These are phyloP conservation scores for Mortierella sp. DNA, from an alignment of 371 early-diverging fungal species.

Conservation along the genomic window DNA sequence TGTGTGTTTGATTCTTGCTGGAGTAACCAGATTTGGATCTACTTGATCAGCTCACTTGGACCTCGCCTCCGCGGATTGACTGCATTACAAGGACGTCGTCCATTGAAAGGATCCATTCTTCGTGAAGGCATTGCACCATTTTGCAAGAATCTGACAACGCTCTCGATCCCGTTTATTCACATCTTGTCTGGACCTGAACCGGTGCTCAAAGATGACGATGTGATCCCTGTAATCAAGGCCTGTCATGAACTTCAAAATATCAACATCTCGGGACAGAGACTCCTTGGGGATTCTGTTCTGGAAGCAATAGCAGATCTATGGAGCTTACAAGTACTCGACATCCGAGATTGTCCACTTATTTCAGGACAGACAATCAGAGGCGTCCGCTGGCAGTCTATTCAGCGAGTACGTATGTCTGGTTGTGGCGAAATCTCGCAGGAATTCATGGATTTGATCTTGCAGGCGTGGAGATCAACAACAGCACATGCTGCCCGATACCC, in stretches of 20 bases:
- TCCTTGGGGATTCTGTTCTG: constrained; percentile 40
- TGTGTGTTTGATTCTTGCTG: constrained; percentile 55
- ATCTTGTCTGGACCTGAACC: constrained; percentile 41
- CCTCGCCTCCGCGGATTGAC: constrained; percentile 41
- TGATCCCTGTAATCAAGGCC: constrained; percentile 48
- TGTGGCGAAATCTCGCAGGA: constrained; percentile 51
- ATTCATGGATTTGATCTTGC: constrained; percentile 51
- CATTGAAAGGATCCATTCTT: constrained; percentile 41
- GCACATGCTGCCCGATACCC: background rate
- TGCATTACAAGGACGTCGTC: constrained; percentile 48
- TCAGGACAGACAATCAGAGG: constrained; percentile 40
- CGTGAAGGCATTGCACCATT: constrained; percentile 43
- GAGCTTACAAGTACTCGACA: constrained; percentile 45
- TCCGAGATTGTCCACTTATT: constrained; percentile 47
- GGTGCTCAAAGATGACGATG: constrained; percentile 34
- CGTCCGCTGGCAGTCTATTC: constrained; percentile 53
- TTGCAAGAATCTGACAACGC: constrained; percentile 40
- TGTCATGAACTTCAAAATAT: constrained; percentile 48
- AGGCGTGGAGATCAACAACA: constrained; percentile 35
- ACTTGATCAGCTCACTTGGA: constrained; percentile 40
- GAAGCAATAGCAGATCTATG: constrained; percentile 46
- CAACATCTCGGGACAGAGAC: constrained; percentile 45
- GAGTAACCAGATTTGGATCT: constrained; percentile 57
- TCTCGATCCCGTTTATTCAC: constrained; percentile 52
- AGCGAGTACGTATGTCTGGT: constrained; percentile 49